Base-by-base conservation (phyloP, 495 filamentous ascomycete species). In the Pyrenula aspistea region DNA sequence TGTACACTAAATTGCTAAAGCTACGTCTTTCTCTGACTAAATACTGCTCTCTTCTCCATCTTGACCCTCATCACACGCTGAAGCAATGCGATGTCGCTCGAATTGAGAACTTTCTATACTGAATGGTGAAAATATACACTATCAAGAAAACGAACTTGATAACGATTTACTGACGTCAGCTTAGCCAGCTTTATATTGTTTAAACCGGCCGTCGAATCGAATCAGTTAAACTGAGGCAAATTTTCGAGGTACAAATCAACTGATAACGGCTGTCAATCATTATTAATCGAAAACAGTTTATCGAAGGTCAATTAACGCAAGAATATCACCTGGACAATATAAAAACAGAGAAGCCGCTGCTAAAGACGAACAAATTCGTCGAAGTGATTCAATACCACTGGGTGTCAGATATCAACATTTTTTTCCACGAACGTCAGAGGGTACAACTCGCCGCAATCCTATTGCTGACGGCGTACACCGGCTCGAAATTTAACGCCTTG, bases 371-470 rank as follows among this genome's bases (percentile, higher is more conserved):
- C 15, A 53, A 58, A 12, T 58, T 58, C 15, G n/a, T 15, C 15
- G 22, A 56, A 22, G 24, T 56, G 10, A n/a, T 57, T 20, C 20
- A 58, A 47, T 58, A 56, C 25, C 25, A 58, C 21, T 58, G 56
- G 25, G 53, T 23, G 2, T 12, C 56, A 1, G 53, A 57, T 19
- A 58, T 48, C 24, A 58, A 58, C 25, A 23, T 58, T 53, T 58
- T 58, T 42, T 47, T 20, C 11, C 20, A 58, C 25, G 11, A 58
- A 55, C 20, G 56, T 19, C 53, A 58, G 25, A n/a, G 56, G 8
- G 56, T 58, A 10, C 23, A 58, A 25, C 53, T 58, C 21, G 56
- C 56, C 1, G 25, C 56, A 31, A 56, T 58, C 24, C 56, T 58
- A 15, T 25, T 58, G 1, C 10, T 54, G 3, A 23, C 52, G 21